These are phyloP conservation scores for Arthrinium puccinioides DNA, from an alignment of 2,329 filamentous ascomycete species.

Conservation along the genomic window DNA sequence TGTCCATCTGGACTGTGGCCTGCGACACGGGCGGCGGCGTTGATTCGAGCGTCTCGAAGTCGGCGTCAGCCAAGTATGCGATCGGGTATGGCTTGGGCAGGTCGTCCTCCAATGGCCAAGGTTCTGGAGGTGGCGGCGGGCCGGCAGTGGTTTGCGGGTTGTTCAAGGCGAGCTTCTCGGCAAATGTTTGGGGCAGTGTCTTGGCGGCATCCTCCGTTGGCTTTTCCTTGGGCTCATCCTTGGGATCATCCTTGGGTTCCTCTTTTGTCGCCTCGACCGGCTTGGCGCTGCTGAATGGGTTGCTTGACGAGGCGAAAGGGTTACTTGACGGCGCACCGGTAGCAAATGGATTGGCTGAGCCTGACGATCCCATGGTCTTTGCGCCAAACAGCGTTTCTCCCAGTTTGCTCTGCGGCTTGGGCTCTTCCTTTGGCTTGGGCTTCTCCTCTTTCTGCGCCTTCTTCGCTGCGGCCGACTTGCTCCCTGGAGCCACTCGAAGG, in stretches of 20 bases:
- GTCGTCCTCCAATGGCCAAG: conserved; percentile 64
- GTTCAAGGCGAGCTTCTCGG: conserved; percentile 71
- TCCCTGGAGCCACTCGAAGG: conserved; percentile 40
- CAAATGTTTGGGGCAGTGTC: conserved; percentile 54
- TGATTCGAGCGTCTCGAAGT: conserved; percentile 78
- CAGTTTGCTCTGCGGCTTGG: conserved; percentile 34
- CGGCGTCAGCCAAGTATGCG: conserved; percentile 78
- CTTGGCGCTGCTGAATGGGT: conserved; percentile 40
- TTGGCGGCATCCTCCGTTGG: conserved; percentile 14
- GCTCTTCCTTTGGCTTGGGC: conserved; percentile 21
- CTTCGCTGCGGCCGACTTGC: conserved; percentile 15
- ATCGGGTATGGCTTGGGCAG: conserved; percentile 67
- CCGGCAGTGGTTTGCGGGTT: conserved; percentile 30
- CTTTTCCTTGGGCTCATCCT: conserved; percentile 25
- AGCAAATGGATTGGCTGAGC: conserved; percentile 55
- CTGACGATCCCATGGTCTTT: conserved; percentile 33
- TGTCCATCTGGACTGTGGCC: conserved; percentile 41
- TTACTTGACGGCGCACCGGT: conserved; percentile 38
- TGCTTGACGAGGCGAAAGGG: conserved; percentile 50
- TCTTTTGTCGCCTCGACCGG: conserved; percentile 12
- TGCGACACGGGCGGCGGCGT: conserved; percentile 42
- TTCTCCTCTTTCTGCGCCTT: conserved; percentile 28
- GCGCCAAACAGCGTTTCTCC: conserved; percentile 67
- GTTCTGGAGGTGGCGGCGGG: conserved; percentile 43
- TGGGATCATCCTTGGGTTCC: conserved; percentile 16